A percentile compares a stretch with the other conserved stretches of the same genome.
phyloP scores from a whole-genome alignment of 768 basidiomycete species.

The Lyophyllum semitale region DNA sequence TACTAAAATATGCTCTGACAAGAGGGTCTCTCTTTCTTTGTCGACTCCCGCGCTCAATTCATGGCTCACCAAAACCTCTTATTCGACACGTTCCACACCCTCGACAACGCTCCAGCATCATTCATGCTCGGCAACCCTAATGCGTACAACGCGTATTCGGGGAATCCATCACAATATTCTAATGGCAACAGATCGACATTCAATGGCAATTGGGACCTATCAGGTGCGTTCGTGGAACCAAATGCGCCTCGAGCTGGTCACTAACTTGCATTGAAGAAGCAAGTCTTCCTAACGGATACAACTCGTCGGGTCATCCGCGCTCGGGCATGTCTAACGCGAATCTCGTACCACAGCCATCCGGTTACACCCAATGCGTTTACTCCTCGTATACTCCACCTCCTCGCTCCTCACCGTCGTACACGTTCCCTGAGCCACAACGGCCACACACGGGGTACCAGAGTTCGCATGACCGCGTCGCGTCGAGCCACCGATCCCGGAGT shows the following conservation, averaged over 20 bases:
- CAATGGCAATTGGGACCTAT: conserved; percentile 8
- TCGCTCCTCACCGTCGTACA: conserved; percentile 6
- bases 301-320: conserved; percentile 8
- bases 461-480: conserved; percentile 7
- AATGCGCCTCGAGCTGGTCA: neutral
- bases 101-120: conserved; percentile 16
- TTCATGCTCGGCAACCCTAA: conserved; percentile 8
- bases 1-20: too few species aligned
- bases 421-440: conserved; percentile 3
- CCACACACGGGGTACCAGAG: conserved; percentile 7
- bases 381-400: conserved; percentile 3
- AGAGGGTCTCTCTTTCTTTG: conserved; percentile 3
- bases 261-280: neutral
- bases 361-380: conserved; percentile 2
- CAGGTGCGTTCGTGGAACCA: conserved; percentile 6
- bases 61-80: conserved; percentile 13
- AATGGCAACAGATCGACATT: conserved; percentile 4
- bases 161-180: conserved; percentile 9
- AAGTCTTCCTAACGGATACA: neutral
- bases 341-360: neutral
- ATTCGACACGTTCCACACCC: conserved; percentile 11
- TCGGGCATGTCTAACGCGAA: neutral
- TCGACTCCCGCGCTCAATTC: neutral
- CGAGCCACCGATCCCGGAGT: conserved; percentile 6
- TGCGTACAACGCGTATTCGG: conserved; percentile 15